Evolutionary conservation across 1,284 basidiomycete genomes (phyloP).

Genomic region (Rhodotorula sp.): DNA sequence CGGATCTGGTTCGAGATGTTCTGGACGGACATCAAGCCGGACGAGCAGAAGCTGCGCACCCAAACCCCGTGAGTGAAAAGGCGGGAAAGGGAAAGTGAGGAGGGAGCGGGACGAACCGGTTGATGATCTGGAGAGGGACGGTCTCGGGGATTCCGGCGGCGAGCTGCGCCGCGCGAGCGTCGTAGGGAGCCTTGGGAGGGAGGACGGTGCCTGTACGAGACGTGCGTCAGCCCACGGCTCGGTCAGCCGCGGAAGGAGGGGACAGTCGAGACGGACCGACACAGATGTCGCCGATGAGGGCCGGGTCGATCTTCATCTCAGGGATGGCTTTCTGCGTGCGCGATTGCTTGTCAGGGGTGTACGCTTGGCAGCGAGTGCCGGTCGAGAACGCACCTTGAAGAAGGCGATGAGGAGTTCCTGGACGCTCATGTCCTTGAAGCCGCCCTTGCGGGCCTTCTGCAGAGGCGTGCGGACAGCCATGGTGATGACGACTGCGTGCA

Average conservation of each 20-base stretch:
- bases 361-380: constrained; percentile 30
- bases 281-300: constrained; percentile 70
- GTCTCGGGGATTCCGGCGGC: constrained; percentile 77
- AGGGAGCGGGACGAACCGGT: constrained; percentile 57
- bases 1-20: constrained; percentile 76
- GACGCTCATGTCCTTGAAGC: constrained; percentile 66
- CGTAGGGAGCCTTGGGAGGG: constrained; percentile 44
- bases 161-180: constrained; percentile 68
- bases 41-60: constrained; percentile 47
- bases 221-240: constrained; percentile 49
- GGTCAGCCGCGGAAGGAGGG: background rate
- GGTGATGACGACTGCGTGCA: constrained; percentile 63
- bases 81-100: background rate
- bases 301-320: constrained; percentile 64
- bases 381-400: constrained; percentile 59
- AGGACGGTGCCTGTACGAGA: constrained; percentile 55
- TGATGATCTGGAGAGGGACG: constrained; percentile 70
- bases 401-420: constrained; percentile 73
- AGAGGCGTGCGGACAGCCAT: constrained; percentile 71
- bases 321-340: constrained; percentile 59
- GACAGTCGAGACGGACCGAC: constrained; percentile 53
- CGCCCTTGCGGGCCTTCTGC: constrained; percentile 69
- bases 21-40: constrained; percentile 50
- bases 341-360: constrained; percentile 27
- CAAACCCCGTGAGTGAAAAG: constrained; percentile 62